These are phyloP conservation scores for Sphagnurus paluster DNA, from an alignment of 1,284 basidiomycete genomes.

Conservation along the genomic window DNA sequence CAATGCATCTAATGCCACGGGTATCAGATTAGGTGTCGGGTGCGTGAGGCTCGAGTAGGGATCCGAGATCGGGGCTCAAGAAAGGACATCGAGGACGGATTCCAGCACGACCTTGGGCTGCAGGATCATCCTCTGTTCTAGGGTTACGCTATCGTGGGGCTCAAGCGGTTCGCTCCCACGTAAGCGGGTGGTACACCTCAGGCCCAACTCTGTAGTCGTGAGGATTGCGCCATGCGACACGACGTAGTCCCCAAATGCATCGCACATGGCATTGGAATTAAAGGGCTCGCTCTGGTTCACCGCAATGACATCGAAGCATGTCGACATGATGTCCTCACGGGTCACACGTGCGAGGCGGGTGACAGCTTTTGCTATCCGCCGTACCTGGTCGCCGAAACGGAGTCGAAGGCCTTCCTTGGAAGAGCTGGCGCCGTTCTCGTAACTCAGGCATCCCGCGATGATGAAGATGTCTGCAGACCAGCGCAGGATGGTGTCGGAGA, in stretches of 20 bases:
- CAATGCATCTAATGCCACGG: no score
- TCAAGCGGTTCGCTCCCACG: conserved; percentile 25
- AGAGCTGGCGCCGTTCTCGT: conserved; percentile 36
- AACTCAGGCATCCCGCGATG: conserved; percentile 53
- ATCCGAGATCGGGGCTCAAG: conserved; percentile 44
- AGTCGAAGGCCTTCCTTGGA: conserved; percentile 45
- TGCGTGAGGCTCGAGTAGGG: no score
- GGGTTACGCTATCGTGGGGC: conserved; percentile 36
- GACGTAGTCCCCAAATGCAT: conserved; percentile 66
- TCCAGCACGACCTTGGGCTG: conserved; percentile 73
- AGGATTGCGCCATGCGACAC: conserved; percentile 50
- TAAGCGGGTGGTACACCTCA: conserved; percentile 60
- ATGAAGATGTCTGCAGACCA: conserved; percentile 68
- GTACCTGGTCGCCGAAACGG: conserved; percentile 58
- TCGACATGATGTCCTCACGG: conserved; percentile 71
- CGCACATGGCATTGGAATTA: conserved; percentile 56
- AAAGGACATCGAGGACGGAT: conserved; percentile 57
- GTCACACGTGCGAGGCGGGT: conserved; percentile 59
- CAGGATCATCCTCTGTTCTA: conserved; percentile 61
- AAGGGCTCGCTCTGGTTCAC: conserved; percentile 53
- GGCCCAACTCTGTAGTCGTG: conserved; percentile 69
- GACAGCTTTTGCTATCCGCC: conserved; percentile 61
- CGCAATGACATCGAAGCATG: conserved; percentile 66
- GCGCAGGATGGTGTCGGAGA: conserved; percentile 67
- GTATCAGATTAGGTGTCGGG: no score